Percentiles rank a stretch among this genome's conserved stretches.
Conservation (phyloP, 129 eudicot genomes). For the Tagetes patula region DNA sequence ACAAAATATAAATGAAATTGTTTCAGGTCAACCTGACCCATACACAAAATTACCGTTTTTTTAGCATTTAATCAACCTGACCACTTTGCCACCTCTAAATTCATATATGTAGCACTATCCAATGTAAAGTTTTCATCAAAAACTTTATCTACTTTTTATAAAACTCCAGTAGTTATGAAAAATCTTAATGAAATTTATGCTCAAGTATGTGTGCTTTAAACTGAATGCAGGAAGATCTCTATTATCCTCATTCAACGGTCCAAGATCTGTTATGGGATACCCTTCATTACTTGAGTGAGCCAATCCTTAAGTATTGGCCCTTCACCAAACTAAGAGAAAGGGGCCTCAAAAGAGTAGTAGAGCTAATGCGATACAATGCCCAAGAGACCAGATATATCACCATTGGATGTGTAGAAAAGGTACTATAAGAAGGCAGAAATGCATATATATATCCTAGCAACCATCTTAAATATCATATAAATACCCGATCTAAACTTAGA, state of each 20-base stretch:
- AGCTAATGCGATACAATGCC: conserved; percentile 60
- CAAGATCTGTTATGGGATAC: conserved; percentile 73
- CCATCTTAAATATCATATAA: too few relatives aligned
- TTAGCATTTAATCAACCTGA: background rate
- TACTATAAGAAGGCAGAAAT: background rate
- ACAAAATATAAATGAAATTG: too few relatives aligned
- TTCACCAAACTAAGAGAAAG: conserved; percentile 57
- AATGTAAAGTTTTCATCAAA: background rate
- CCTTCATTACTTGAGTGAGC: conserved; percentile 60
- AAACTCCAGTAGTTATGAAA: background rate
- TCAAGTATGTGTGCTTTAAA: background rate
- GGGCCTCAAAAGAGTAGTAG: conserved; percentile 54
- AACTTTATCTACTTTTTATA: background rate
- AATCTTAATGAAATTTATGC: background rate
- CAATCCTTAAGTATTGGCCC: conserved; percentile 64
- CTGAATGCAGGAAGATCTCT: conserved; percentile 55
- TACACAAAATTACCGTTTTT: background rate
- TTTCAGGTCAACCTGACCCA: background rate
- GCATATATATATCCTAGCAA: too few relatives aligned
- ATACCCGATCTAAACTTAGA: too few relatives aligned
- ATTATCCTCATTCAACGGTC: conserved; percentile 54
- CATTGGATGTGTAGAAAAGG: conserved; percentile 70
- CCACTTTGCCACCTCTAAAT: background rate
- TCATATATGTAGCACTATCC: conserved; percentile 1
- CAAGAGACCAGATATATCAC: conserved; percentile 64